A percentile compares a stretch with the other conserved stretches of the same genome.
Evolutionary conservation across 208 protist genomes (phyloP).

Genomic region (Phytomonas sp.): DNA sequence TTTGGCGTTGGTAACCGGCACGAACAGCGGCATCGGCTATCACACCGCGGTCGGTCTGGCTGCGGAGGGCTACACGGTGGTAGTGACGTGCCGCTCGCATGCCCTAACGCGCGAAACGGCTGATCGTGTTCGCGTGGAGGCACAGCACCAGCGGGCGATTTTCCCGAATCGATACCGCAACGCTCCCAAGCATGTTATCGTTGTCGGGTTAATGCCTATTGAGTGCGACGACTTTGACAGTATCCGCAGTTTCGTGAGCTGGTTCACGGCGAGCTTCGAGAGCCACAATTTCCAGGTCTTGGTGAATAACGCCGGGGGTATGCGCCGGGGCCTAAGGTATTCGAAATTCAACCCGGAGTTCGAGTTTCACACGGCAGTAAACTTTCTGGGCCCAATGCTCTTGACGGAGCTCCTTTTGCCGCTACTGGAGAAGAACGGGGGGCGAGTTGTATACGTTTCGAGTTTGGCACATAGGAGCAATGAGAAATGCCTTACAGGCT

Average conservation of each 20-base stretch:
- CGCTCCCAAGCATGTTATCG: slow-evolving; percentile 30
- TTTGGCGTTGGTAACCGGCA: slow-evolving; percentile 86
- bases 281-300: slow-evolving; percentile 64
- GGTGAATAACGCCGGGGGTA: slow-evolving; percentile 85
- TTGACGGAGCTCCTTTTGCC: slow-evolving; percentile 82
- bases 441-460: slow-evolving; percentile 78
- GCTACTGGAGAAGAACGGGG: slow-evolving; percentile 42
- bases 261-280: slow-evolving; percentile 38
- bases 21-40: slow-evolving; percentile 86
- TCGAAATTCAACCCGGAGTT: slow-evolving; percentile 37
- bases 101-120: slow-evolving; percentile 46
- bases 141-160: slow-evolving; percentile 19
- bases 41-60: slow-evolving; percentile 74
- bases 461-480: slow-evolving; percentile 71
- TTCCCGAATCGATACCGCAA: slow-evolving; percentile 29
- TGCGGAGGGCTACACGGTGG: slow-evolving; percentile 61
- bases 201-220: slow-evolving; percentile 44
- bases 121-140: slow-evolving; percentile 28
- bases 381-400: slow-evolving; percentile 76
- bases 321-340: slow-evolving; percentile 43
- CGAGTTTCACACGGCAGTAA: slow-evolving; percentile 78
- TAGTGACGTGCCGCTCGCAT: slow-evolving; percentile 67
- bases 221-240: slow-evolving; percentile 76
- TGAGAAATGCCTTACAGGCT: slow-evolving; percentile 32
- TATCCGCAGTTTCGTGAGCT: slow-evolving; percentile 44